Base-by-base conservation (phyloP, 345 rosid species). In the Syzygium oleosum region DNA sequence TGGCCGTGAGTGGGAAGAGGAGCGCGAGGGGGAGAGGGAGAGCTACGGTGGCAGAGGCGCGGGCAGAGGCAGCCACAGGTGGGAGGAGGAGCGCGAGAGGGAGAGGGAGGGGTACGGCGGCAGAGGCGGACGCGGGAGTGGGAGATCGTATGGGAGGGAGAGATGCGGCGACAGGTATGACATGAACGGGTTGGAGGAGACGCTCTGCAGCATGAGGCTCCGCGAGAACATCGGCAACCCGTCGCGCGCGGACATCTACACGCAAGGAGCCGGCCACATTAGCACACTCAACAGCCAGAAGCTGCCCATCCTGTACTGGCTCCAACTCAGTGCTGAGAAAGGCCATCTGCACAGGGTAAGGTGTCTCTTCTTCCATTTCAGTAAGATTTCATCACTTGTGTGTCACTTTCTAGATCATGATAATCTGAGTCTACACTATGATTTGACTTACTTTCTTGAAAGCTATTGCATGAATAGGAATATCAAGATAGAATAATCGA, bases 131-230 rank as follows among this genome's bases (percentile, higher is more conserved):
- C 58, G 85, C 58, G 34, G 58, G 16, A 17, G 43, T 41, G 87
- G 87, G 77, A 61, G 34, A 46, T 49, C 49, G 43, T 13, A 54
- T 3, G 83, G 4, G 54, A 83, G 85, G 53, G 86, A 59, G 86
- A 41, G 38, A 43, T 16, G 51, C 46, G 49, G 85, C n/a, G 73
- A 68, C 85, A 27, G 54, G 68, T 55, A 55, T 25, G 84, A 61
- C 85, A 21, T 34, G 54, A 96, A 96, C 80, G 99, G 98, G 65
- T 29, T 94, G 53, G 98, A 95, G 86, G 98, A 97, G 92, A 96
- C 98, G 41, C 46, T 93, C 85, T 96, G 98, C 94, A 86, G 92
- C 88, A 89, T 95, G 94, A 94, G 92, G 87, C 68, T 93, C 22
- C 89, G 61, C 85, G 96, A 94, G 90, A 94, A 95, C 93, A 93